Evolutionary conservation across 345 rosid species (phyloP).

Genomic region (Salix viminalis): DNA sequence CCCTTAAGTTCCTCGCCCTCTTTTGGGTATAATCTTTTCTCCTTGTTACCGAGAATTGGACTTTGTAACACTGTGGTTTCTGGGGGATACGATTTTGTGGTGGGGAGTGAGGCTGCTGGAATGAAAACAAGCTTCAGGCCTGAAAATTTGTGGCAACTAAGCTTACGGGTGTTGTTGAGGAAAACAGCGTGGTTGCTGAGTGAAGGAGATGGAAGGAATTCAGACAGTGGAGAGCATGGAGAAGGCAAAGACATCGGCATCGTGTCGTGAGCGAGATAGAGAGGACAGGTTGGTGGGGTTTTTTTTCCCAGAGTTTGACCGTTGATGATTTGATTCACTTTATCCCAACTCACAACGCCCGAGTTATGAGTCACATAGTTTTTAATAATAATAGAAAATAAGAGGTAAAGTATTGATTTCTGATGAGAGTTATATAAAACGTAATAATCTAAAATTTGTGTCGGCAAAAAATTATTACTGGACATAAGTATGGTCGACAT

Average conservation of each 20-base stretch:
- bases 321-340: too few relatives aligned
- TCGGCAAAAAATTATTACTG: too few relatives aligned
- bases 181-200: neutral
- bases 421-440: too few relatives aligned
- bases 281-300: neutral
- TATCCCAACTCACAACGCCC: too few relatives aligned
- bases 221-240: slow-evolving; percentile 4
- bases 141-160: neutral
- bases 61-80: neutral
- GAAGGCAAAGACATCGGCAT: slow-evolving; percentile 24
- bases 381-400: too few relatives aligned
- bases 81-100: neutral
- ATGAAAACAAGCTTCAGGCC: neutral
- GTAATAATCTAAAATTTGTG: too few relatives aligned
- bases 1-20: neutral
- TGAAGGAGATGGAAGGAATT: slow-evolving; percentile 11
- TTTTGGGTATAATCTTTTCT: neutral
- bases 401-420: too few relatives aligned
- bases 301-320: neutral
- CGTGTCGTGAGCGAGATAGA: neutral
- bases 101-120: slow-evolving; percentile 5
- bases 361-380: too few relatives aligned
- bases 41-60: neutral
- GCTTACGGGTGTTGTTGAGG: neutral
- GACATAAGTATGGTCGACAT: too few relatives aligned